Evolutionary conservation across 768 basidiomycete species (phyloP).

Genomic region (Boletus sp.): DNA sequence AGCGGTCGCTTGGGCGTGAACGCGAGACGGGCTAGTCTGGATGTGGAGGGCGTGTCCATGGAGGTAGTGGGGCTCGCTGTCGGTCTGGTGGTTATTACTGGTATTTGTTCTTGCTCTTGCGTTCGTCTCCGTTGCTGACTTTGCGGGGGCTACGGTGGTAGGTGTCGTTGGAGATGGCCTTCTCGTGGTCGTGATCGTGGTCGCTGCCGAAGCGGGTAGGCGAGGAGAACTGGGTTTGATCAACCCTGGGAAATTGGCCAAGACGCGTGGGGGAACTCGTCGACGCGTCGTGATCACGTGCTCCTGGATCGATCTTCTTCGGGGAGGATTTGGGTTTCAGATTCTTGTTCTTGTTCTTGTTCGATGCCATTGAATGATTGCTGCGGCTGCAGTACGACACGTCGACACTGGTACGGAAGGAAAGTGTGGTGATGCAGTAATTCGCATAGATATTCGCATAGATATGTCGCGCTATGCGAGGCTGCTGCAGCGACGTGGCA

Average conservation of each 20-base stretch:
- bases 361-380: conserved; percentile 14
- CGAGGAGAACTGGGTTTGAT: conserved; percentile 13
- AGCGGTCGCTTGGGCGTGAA: conserved; percentile 59
- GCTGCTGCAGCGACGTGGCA: conserved; percentile 4
- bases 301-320: neutral
- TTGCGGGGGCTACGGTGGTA: neutral
- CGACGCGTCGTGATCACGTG: conserved; percentile 33
- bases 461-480: conserved; percentile 1
- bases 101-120: neutral
- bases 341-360: neutral
- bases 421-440: neutral
- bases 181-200: conserved; percentile 4
- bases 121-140: neutral
- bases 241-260: conserved; percentile 32
- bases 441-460: no score
- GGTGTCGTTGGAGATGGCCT: neutral
- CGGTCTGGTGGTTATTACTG: neutral
- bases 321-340: neutral
- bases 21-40: conserved; percentile 39
- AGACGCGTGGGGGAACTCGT: conserved; percentile 17
- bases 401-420: neutral
- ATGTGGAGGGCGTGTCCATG: conserved; percentile 28
- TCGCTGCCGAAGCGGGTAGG: neutral
- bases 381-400: neutral
- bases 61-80: conserved; percentile 1